Evolutionary conservation across 2,329 filamentous ascomycete species (phyloP).

Genomic region (Fusarium sp.): DNA sequence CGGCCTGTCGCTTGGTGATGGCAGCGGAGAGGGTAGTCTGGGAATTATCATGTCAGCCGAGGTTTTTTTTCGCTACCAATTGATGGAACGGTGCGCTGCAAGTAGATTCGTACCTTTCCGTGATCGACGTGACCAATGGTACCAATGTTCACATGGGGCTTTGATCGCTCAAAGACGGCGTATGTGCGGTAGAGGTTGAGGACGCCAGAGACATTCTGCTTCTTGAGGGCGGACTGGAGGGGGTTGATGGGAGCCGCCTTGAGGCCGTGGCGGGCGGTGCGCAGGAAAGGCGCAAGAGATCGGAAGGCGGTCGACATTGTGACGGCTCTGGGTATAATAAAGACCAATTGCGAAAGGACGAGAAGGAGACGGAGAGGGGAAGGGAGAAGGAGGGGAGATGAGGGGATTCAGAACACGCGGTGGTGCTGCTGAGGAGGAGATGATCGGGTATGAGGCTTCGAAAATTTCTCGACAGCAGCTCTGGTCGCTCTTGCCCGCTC

Average conservation of each 20-base stretch:
- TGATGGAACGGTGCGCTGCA: not conserved
- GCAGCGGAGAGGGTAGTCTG: constrained; percentile 98
- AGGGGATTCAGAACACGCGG: constrained; percentile 36
- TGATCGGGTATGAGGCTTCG: constrained; percentile 44
- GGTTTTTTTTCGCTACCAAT: not conserved
- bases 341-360: constrained; percentile 41
- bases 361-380: constrained; percentile 38
- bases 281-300: constrained; percentile 81
- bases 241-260: constrained; percentile 78
- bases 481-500: constrained; percentile 29
- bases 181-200: constrained; percentile 75
- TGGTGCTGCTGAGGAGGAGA: constrained; percentile 33
- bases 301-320: constrained; percentile 86
- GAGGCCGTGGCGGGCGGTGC: constrained; percentile 82
- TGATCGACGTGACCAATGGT: constrained; percentile 99
- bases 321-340: constrained; percentile 45
- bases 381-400: constrained; percentile 14
- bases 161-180: constrained; percentile 84
- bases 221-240: constrained; percentile 76
- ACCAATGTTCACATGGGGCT: constrained; percentile 99
- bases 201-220: constrained; percentile 72
- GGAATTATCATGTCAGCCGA: constrained; percentile 30
- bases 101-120: constrained; percentile 80
- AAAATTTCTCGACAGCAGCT: constrained; percentile 53
- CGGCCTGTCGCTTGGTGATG: constrained; percentile 97